Conservation (phyloP, 192 early-diverging fungal genomes). For the Entomortierella beljakovae region DNA sequence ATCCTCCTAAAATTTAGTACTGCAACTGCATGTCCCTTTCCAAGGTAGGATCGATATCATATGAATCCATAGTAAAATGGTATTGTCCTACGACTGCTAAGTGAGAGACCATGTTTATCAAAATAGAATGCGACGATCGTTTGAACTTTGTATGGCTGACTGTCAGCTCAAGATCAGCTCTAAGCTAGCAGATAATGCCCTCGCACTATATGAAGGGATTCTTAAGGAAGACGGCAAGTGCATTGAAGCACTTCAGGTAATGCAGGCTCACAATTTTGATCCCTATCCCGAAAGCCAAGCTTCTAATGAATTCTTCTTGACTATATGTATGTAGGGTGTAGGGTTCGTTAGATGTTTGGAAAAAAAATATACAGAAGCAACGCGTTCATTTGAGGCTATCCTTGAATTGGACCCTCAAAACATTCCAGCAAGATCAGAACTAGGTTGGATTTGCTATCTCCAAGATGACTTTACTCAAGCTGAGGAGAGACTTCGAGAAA, state of each 20-base stretch:
- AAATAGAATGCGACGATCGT: constrained; percentile 56
- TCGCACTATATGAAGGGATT: constrained; percentile 65
- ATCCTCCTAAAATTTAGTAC: constrained; percentile 34
- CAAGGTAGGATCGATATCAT: constrained; percentile 47
- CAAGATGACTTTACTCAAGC: constrained; percentile 67
- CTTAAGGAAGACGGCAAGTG: constrained; percentile 57
- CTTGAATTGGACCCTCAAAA: constrained; percentile 57
- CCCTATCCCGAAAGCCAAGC: too few relatives aligned
- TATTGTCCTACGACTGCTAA: too few relatives aligned
- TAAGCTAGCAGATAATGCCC: constrained; percentile 66
- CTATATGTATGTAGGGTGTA: constrained; percentile 53
- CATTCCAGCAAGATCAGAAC: constrained; percentile 69
- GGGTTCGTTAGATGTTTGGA: constrained; percentile 67
- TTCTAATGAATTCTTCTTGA: not conserved
- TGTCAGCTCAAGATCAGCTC: constrained; percentile 68
- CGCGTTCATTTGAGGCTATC: constrained; percentile 64
- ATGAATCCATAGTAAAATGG: too few relatives aligned
- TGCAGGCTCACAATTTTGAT: too few relatives aligned
- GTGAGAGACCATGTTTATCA: constrained; percentile 8
- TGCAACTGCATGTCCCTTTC: constrained; percentile 40
- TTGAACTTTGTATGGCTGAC: constrained; percentile 71
- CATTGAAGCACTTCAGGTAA: constrained; percentile 59
- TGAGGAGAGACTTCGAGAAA: constrained; percentile 60
- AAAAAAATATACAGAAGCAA: constrained; percentile 67
- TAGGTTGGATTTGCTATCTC: constrained; percentile 73